Evolutionary conservation across 371 early-diverging fungal genomes (phyloP), one percentile per base, ranked within the genome.

Genomic region (Mortierella sp.): DNA sequence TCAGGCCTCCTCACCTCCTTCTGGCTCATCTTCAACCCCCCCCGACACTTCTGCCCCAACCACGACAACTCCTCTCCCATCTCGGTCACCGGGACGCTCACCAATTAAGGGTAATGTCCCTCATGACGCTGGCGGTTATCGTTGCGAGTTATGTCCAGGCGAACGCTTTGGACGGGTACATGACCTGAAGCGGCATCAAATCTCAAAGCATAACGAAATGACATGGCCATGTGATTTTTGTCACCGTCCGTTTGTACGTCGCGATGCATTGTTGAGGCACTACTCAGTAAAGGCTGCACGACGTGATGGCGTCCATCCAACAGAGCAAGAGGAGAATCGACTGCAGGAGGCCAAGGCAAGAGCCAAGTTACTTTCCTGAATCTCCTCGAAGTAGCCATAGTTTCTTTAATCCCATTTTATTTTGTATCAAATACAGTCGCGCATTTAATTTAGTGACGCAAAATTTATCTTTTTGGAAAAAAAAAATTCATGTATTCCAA

Each of bases 151-250:
- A 18, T 80, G 81, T 45, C 81, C 81, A 0, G 81, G 81, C 32
- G 81, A 80, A 52, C 60, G 81, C 12, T 80, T 80, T 72, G 81
- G 81, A 22, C 81, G 81, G 12, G 81, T 80, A 14, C 81, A 80
- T 39, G 81, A 80, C 43, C 51, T 80, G 59, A 80, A 80, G 57
- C 72, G 81, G n/a, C 81, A 80, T 64, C 81, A 80, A 24, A 80
- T 72, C 30, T 80, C 81, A 2, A 80, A 80, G 57, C 81, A 80
- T 63, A 80, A 80, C 57, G 81, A 80, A 64, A 80, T 75, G 81
- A 80, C 81, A 9, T 80, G 81, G 81, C 81, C 81, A 0, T 80
- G 81, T 52, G 81, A 80, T 30, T 80, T 80, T 66, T 80, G 81
- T 60, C 72, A 80, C 37, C 64, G 81, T 24, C 81, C 81, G 2